Percentiles rank a stretch among this genome's conserved stretches.
Evolutionary conservation across 2,329 filamentous ascomycete species (phyloP).

Genomic region (Colletotrichum sp.): DNA sequence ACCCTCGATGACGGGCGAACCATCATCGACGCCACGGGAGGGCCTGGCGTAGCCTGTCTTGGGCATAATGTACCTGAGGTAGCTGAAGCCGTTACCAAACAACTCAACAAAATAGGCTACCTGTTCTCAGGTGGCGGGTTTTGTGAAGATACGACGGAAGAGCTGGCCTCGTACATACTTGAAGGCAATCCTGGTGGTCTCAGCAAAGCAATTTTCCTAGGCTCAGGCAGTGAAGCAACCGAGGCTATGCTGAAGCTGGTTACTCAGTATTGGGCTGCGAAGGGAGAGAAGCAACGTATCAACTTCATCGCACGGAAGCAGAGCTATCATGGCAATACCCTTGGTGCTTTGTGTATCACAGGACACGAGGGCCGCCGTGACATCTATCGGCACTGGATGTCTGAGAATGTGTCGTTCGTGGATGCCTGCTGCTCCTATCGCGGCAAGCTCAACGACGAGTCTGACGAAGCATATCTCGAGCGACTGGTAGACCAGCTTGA

Average conservation of each 20-base stretch:
- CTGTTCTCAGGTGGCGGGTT: neutral
- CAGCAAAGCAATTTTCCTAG: neutral
- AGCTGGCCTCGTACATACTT: neutral
- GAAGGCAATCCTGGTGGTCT: neutral
- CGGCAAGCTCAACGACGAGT: neutral
- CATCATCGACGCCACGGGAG: neutral
- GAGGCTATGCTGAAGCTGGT: neutral
- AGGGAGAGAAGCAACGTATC: neutral
- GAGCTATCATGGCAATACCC: neutral
- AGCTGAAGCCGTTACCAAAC: neutral
- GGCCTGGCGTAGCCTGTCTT: neutral
- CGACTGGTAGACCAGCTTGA: neutral
- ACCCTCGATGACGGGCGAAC: neutral
- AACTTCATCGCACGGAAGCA: neutral
- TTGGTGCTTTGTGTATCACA: neutral
- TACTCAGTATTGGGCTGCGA: neutral
- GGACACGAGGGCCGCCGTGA: neutral
- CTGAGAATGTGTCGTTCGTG: neutral
- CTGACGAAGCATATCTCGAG: neutral
- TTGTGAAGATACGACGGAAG: neutral
- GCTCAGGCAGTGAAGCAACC: neutral
- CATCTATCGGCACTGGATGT: neutral
- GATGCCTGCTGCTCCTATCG: neutral
- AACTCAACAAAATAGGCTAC: neutral
- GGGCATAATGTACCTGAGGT: neutral